Conservation (phyloP, 2,329 filamentous ascomycete species). For the Penicillium crustosum region DNA sequence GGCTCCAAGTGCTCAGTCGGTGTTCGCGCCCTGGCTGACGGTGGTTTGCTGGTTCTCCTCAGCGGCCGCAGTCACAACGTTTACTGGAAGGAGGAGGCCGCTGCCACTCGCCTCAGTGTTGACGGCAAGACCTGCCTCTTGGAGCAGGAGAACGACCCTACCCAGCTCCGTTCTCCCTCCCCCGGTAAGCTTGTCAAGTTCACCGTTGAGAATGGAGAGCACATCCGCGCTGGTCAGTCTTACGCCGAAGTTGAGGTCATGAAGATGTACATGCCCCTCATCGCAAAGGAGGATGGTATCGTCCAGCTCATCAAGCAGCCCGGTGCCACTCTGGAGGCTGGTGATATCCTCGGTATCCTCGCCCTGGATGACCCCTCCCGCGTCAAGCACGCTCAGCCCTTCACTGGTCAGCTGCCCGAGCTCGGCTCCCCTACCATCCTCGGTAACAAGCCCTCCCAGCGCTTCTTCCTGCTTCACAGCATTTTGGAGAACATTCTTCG, state of each 20-base stretch:
- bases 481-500: slow-evolving; percentile 84
- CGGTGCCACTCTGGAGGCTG: slow-evolving; percentile 93
- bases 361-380: slow-evolving; percentile 92
- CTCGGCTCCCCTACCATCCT: slow-evolving; percentile 83
- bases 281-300: slow-evolving; percentile 91
- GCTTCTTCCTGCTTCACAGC: slow-evolving; percentile 72
- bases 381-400: slow-evolving; percentile 94
- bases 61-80: slow-evolving; percentile 94
- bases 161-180: slow-evolving; percentile 89
- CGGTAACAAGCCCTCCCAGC: slow-evolving; percentile 87
- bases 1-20: slow-evolving; percentile 94
- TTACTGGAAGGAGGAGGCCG: slow-evolving; percentile 99
- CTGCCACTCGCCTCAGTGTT: slow-evolving; percentile 90
- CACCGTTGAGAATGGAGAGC: slow-evolving; percentile 89
- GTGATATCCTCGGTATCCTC: slow-evolving; percentile 97
- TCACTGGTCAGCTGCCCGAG: slow-evolving; percentile 84
- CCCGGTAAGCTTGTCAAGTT: slow-evolving; percentile 99
- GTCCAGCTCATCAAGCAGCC: slow-evolving; percentile 99
- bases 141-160: slow-evolving; percentile 98
- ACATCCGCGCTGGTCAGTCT: slow-evolving; percentile 86
- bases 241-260: slow-evolving; percentile 99
- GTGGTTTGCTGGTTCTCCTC: slow-evolving; percentile 86
- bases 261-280: slow-evolving; percentile 99
- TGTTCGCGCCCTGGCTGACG: slow-evolving; percentile 87
- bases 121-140: slow-evolving; percentile 97